phyloP scores from a whole-genome alignment of 306 rosid genomes.

The Medicago lupulina region DNA sequence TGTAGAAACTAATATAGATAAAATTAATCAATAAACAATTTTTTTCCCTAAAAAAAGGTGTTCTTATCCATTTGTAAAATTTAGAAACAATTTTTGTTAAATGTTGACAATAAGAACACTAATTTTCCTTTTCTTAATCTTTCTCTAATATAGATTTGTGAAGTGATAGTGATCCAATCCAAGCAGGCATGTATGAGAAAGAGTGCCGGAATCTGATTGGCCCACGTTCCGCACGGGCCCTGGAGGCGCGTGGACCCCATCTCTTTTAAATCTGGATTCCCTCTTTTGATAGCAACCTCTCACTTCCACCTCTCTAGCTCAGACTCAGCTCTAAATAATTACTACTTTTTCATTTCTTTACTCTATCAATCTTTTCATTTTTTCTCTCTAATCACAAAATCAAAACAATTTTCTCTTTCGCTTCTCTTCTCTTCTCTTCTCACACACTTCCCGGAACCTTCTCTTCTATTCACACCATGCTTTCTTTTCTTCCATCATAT shows the following conservation, averaged over 20 bases:
- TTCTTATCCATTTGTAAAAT: too few relatives aligned
- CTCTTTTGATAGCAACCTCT: constrained; percentile 53
- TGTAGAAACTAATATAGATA: background rate
- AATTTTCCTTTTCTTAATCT: background rate
- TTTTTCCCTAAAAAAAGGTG: too few relatives aligned
- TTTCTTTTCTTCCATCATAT: background rate
- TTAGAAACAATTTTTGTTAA: too few relatives aligned
- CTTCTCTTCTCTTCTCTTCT: constrained; percentile 17
- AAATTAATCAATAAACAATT: background rate
- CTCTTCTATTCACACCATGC: constrained; percentile 13
- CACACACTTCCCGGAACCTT: constrained; percentile 47
- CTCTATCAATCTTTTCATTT: background rate
- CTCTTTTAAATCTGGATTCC: constrained; percentile 56
- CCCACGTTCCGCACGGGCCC: constrained; percentile 37
- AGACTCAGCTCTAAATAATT: background rate
- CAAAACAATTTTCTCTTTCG: constrained; percentile 8
- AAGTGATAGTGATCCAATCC: background rate
- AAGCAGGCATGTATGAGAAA: background rate
- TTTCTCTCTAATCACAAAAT: background rate
- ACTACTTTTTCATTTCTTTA: background rate
- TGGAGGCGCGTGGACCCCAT: constrained; percentile 51
- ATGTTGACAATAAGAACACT: too few relatives aligned
- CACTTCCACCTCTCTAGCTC: constrained; percentile 1
- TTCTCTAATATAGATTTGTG: background rate
- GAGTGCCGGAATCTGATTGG: constrained; percentile 38